Evolutionary conservation across 2,329 filamentous ascomycete species (phyloP).

Genomic region (Nigrospora oryzae): DNA sequence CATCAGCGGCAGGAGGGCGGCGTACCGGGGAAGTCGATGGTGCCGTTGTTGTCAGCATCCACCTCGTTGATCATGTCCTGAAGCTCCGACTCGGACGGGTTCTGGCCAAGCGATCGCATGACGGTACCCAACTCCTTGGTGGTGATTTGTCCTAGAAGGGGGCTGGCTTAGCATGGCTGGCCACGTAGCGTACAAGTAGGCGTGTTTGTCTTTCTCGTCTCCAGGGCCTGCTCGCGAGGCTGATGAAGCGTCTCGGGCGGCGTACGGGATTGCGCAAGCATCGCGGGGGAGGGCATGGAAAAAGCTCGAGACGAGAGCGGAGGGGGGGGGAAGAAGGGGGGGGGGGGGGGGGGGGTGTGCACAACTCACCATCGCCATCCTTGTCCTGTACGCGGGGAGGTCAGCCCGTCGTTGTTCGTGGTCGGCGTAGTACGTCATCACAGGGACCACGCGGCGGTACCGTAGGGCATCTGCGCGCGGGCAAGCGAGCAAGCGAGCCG

Average conservation of each 20-base stretch:
- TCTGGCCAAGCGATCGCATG: conserved; percentile 85
- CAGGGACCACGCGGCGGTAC: background rate
- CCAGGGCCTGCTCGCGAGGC: background rate
- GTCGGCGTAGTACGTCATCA: conserved; percentile 8
- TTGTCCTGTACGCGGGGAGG: conserved; percentile 57
- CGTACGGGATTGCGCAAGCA: too few relatives aligned
- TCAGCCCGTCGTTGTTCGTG: conserved; percentile 1
- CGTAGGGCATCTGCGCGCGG: background rate
- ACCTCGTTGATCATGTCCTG: conserved; percentile 96
- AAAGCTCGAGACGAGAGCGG: too few relatives aligned
- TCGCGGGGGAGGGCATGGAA: too few relatives aligned
- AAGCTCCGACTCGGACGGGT: conserved; percentile 81
- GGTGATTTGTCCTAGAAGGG: conserved; percentile 68
- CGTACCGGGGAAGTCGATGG: conserved; percentile 83
- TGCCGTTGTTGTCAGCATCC: conserved; percentile 86
- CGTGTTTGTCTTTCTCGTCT: background rate
- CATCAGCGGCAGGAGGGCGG: background rate
- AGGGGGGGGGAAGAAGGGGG: background rate
- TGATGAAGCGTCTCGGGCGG: too few relatives aligned
- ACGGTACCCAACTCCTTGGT: conserved; percentile 86
- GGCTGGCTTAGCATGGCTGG: background rate
- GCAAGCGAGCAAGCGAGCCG: background rate
- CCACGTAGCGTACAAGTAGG: too few relatives aligned
- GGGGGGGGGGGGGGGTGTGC: background rate
- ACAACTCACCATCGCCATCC: conserved; percentile 74